Evolutionary conservation across 441 rosid species (phyloP).

Genomic region (Brassica balearica): DNA sequence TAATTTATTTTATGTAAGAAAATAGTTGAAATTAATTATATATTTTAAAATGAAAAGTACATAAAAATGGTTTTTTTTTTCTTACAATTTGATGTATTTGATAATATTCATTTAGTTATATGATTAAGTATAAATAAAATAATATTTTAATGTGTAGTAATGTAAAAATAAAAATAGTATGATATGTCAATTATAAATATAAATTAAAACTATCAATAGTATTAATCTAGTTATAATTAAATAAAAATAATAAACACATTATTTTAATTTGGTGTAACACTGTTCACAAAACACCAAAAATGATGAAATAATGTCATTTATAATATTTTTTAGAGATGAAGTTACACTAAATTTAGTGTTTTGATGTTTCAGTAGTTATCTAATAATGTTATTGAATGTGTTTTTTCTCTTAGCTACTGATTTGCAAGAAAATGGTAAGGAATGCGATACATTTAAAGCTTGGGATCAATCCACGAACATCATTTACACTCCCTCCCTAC

Average conservation of each 20-base stretch:
- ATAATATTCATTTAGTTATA: too few relatives aligned
- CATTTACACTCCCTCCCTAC: conserved; percentile 8
- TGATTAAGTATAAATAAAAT: too few relatives aligned
- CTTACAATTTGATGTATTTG: neutral
- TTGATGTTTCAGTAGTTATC: neutral
- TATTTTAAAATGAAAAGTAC: neutral
- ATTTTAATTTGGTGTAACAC: neutral
- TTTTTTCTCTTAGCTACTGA: neutral
- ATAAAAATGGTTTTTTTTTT: neutral
- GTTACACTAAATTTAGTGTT: neutral
- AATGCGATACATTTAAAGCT: neutral
- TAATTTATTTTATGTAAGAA: too few relatives aligned
- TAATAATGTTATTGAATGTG: neutral
- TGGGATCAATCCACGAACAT: neutral
- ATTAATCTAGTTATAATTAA: too few relatives aligned
- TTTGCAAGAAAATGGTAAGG: neutral
- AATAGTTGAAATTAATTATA: neutral
- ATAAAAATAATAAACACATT: too few relatives aligned
- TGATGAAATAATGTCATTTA: too few relatives aligned
- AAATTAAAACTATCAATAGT: too few relatives aligned
- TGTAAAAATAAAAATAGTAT: too few relatives aligned
- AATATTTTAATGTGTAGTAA: too few relatives aligned
- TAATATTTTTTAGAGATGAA: neutral
- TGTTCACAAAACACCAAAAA: neutral
- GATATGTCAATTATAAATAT: too few relatives aligned